Percentiles rank a stretch among this genome's conserved stretches.
Evolutionary conservation across 1,284 basidiomycete species (phyloP).

Genomic region (Trichosporon sp.): DNA sequence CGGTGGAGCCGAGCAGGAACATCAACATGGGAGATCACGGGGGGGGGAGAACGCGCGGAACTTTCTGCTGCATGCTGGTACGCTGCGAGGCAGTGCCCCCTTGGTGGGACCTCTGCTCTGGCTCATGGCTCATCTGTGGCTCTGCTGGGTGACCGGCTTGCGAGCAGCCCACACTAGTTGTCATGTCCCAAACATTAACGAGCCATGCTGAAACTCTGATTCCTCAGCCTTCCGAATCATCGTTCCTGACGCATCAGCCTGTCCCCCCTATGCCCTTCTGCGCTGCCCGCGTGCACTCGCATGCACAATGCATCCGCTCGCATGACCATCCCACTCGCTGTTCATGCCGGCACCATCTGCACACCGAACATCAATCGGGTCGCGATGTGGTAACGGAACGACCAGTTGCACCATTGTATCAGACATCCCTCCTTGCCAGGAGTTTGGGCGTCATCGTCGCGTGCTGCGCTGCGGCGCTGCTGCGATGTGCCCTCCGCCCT

Average conservation of each 20-base stretch:
- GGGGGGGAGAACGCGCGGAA: not conserved
- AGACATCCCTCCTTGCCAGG: not conserved
- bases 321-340: not conserved
- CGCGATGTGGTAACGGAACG: not conserved
- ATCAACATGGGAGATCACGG: too few relatives aligned
- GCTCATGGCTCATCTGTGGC: too few relatives aligned
- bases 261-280: too few relatives aligned
- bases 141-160: too few relatives aligned
- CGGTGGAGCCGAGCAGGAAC: not conserved
- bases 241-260: not conserved
- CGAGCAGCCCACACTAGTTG: too few relatives aligned
- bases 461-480: conserved; percentile 1
- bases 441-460: not conserved
- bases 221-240: not conserved
- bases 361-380: not conserved
- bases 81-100: too few relatives aligned
- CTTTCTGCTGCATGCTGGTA: not conserved
- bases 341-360: not conserved
- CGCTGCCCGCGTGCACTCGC: too few relatives aligned
- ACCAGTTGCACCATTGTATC: not conserved
- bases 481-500: not conserved
- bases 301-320: not conserved
- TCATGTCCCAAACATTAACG: not conserved
- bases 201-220: not conserved
- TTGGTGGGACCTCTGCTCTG: too few relatives aligned